Base-by-base conservation (phyloP, 768 basidiomycete species). In the Boletus vinaceobasis region DNA sequence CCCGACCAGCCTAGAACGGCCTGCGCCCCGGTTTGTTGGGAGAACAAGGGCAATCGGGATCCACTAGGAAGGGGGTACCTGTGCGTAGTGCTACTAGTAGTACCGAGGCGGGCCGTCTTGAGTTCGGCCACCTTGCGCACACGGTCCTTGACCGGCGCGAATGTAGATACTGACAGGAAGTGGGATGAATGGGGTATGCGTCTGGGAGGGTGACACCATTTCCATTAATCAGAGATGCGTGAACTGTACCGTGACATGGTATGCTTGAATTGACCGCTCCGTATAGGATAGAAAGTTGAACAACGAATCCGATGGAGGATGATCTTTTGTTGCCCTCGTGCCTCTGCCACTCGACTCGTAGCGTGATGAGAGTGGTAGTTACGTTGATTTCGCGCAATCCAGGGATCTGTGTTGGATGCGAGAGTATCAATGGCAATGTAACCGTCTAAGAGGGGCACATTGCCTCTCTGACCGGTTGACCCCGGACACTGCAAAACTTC, bases 401-500 rank as follows among this genome's bases (percentile, higher is more conserved):
- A 23, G 23, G 43, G 17, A 31, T 11, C n/a, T 45, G 43, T 19
- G n/a, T 43, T 23, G 26, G 13, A 13, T 23, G n/a, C 38, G 4
- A 39, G 10, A n/a, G 17, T n/a, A 5, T 37, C 15, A 9, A n/a
- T 23, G 23, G 2, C 23, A 23, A 23, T 23, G 23, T 23, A 23
- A 23, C 23, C 23, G 23, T 23, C 23, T 23, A 23, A 23, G 37
- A 17, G 43, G 29, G 38, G 39, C 43, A 48, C 45, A 8, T 17
- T 52, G 23, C 33, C 23, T 11, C 43, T 57, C 39, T 39, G 64
- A n/a, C n/a, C n/a, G n/a, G n/a, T n/a, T n/a, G n/a, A 65, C 65
- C 63, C 65, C 59, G 44, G 55, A 61, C 64, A 66, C 66, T 19
- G 40, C 58, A 44, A 33, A 37, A 42, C 54, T 43, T 23, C 19